These are phyloP conservation scores for Arxiozyma telluris DNA, from an alignment of 1,139 yeast genomes.

Conservation along the genomic window DNA sequence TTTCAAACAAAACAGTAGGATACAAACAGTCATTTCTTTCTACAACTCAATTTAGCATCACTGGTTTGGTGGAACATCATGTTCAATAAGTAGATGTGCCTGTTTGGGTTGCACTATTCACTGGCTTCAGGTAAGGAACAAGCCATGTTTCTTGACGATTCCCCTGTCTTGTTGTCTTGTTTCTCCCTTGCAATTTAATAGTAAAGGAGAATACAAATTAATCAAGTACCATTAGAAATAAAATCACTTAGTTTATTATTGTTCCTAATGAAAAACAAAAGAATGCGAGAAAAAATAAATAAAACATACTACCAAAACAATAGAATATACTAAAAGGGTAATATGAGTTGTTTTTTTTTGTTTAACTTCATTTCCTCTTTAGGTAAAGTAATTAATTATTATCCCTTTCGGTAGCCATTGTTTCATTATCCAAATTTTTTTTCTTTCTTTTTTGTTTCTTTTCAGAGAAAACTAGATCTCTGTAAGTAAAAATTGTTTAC, in stretches of 20 bases:
- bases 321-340: neutral
- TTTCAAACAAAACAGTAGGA: neutral
- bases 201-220: too few species aligned
- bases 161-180: neutral
- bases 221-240: too few species aligned
- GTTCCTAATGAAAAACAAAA: too few species aligned
- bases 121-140: too few species aligned
- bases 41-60: too few species aligned
- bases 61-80: neutral
- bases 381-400: conserved; percentile 4
- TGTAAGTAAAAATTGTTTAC: too few species aligned
- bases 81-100: too few species aligned
- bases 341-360: neutral
- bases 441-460: too few species aligned
- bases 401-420: neutral
- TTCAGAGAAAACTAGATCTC: neutral
- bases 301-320: neutral
- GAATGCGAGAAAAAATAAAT: neutral
- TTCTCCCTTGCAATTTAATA: too few species aligned
- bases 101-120: too few species aligned
- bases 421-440: neutral
- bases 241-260: too few species aligned
- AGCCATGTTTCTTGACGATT: too few species aligned
- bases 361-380: neutral
- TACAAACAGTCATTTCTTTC: neutral